Conservation (phyloP, 805 yeast species). For the Spathaspora girioi region DNA sequence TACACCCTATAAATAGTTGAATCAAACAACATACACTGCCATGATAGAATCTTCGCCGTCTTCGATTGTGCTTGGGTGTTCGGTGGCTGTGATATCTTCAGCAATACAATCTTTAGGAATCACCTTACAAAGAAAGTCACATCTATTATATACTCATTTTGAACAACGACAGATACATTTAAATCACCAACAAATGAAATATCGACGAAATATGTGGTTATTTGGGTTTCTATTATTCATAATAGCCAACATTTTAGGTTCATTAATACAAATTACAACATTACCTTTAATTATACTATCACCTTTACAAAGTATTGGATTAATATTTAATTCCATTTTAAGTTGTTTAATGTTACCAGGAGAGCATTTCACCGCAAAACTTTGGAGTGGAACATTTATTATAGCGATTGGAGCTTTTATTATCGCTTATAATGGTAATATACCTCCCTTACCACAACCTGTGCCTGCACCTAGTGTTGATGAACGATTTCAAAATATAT, state of each 20-base stretch:
- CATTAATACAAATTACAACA: conserved; percentile 78
- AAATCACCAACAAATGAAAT: conserved; percentile 24
- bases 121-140: conserved; percentile 78
- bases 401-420: conserved; percentile 72
- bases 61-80: conserved; percentile 53
- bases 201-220: conserved; percentile 65
- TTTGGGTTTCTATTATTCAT: conserved; percentile 70
- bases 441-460: conserved; percentile 9
- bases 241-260: conserved; percentile 72
- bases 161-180: conserved; percentile 23
- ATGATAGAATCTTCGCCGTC: conserved; percentile 8
- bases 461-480: conserved; percentile 20
- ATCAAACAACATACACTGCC: not conserved
- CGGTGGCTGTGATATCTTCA: conserved; percentile 70
- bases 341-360: conserved; percentile 63
- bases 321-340: conserved; percentile 77
- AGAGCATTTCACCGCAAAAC: conserved; percentile 59
- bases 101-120: conserved; percentile 80
- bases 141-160: conserved; percentile 40
- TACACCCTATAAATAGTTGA: not conserved
- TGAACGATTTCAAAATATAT: conserved; percentile 35
- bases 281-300: conserved; percentile 76
- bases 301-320: conserved; percentile 81
- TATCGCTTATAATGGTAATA: conserved; percentile 72
- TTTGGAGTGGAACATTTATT: conserved; percentile 62